Conservation (phyloP, 1,139 yeast genomes). For the Geotrichum europaeum region DNA sequence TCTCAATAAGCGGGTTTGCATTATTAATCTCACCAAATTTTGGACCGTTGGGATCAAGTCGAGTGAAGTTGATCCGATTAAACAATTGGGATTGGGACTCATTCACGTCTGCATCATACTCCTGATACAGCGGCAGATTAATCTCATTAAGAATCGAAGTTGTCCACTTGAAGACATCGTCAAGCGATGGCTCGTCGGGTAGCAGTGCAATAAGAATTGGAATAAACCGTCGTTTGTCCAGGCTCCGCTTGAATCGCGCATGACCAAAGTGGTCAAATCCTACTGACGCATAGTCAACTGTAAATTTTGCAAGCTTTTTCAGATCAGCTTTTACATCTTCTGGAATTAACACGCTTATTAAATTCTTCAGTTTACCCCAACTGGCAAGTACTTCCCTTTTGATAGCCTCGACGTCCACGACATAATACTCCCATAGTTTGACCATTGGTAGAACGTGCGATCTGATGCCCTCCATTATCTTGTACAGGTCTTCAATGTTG, state of each 20-base stretch:
- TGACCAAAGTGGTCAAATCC: constrained; percentile 39
- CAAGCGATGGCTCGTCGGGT: constrained; percentile 25
- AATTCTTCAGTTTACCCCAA: neutral
- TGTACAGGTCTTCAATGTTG: constrained; percentile 48
- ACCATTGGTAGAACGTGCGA: constrained; percentile 59
- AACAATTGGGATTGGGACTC: constrained; percentile 61
- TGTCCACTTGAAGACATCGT: constrained; percentile 41
- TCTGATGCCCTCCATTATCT: constrained; percentile 59
- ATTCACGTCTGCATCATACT: constrained; percentile 65
- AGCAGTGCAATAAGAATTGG: constrained; percentile 27
- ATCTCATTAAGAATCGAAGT: constrained; percentile 63
- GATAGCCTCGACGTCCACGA: constrained; percentile 44
- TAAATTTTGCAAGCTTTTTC: constrained; percentile 47
- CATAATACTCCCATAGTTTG: constrained; percentile 84
- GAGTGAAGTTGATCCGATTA: constrained; percentile 67
- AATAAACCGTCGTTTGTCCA: constrained; percentile 44
- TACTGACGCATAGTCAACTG: constrained; percentile 41
- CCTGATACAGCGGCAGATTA: constrained; percentile 65
- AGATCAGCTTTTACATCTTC: constrained; percentile 26
- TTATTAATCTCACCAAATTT: constrained; percentile 55
- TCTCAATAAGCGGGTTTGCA: constrained; percentile 65
- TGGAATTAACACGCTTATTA: neutral
- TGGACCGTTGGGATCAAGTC: constrained; percentile 79
- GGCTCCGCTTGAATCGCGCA: constrained; percentile 47
- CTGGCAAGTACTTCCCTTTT: constrained; percentile 28